phyloP scores from a whole-genome alignment of 257 asterid genomes.

The Leonotis leonurus region DNA sequence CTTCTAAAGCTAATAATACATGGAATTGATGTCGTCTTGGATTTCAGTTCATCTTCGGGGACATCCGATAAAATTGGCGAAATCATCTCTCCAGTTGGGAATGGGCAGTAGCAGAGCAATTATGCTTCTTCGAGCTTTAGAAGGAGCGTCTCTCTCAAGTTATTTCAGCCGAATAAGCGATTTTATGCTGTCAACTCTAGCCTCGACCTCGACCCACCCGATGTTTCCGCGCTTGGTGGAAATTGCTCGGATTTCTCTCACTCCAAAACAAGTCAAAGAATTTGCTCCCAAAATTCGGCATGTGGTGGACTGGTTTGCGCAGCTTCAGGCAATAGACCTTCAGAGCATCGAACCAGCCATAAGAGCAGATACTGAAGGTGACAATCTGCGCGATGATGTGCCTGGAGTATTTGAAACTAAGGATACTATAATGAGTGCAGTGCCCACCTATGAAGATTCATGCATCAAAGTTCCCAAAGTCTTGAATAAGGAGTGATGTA shows the following conservation, averaged over 20 bases:
- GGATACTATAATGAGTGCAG: constrained; percentile 57
- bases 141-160: background rate
- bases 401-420: constrained; percentile 55
- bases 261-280: constrained; percentile 44
- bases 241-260: constrained; percentile 75
- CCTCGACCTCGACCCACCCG: constrained; percentile 65
- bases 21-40: constrained; percentile 58
- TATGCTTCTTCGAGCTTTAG: constrained; percentile 26
- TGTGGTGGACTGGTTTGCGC: constrained; percentile 69
- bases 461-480: constrained; percentile 87
- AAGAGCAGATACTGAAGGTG: constrained; percentile 73
- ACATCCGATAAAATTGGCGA: no score
- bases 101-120: constrained; percentile 36
- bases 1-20: background rate
- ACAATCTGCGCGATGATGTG: constrained; percentile 35
- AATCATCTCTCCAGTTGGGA: no score
- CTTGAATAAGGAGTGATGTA: constrained; percentile 63
- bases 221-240: constrained; percentile 62
- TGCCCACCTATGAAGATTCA: constrained; percentile 65
- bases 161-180: constrained; percentile 7
- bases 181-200: constrained; percentile 32
- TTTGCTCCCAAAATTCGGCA: constrained; percentile 63
- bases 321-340: constrained; percentile 88
- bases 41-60: constrained; percentile 47
- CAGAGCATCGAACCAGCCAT: constrained; percentile 78